Evolutionary conservation across 305 asterid species (phyloP), one percentile per base, ranked within the genome.

Genomic region (Euphrasia arctica): DNA sequence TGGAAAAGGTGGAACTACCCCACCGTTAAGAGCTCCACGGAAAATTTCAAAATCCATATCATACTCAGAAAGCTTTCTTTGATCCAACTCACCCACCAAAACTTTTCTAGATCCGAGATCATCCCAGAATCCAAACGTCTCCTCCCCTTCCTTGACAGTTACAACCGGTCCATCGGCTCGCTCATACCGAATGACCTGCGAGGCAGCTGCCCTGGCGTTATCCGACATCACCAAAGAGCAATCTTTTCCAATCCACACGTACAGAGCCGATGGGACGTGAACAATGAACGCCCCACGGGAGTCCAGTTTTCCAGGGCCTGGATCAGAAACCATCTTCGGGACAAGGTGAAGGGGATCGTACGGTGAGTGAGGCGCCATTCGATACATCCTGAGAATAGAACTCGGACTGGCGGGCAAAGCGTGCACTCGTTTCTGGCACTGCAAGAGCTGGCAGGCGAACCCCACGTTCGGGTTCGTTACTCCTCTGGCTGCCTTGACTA

Each of bases 291-390:
- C 89, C 54, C 96, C 97, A 14, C 98, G 97, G 25, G 96, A 84
- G 59, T 90, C 98, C 0, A 93, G 94, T 39, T 71, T 83, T 15
- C 76, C 63, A 1, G 74, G 65, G 49, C 86, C 82, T 7, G 98
- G 82, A 65, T 88, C 88, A 63, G 61, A 72, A 66, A 90, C 67
- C 90, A 86, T 57, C 67, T 93, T 93, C 2, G 98, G 96, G 18
- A 93, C 97, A 60, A 93, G 90, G 77, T 93, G 98, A 66, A 93
- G 95, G 15, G 98, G 95, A 54, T 85, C 98, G 48, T 93, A 83
- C 0, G 95, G 85, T 4, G 98, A 93, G 79, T 93, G 98, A 62
- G 98, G 96, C 2, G 92, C 96, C 83, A 93, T 83, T 3, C 90
- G 64, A 22, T 83, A 88, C 89, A 93, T 82, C 80, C 92, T 83